Percentiles rank a stretch among this genome's conserved stretches.
Conservation (phyloP, 768 basidiomycete genomes). For the Thelephora ganbajun region DNA sequence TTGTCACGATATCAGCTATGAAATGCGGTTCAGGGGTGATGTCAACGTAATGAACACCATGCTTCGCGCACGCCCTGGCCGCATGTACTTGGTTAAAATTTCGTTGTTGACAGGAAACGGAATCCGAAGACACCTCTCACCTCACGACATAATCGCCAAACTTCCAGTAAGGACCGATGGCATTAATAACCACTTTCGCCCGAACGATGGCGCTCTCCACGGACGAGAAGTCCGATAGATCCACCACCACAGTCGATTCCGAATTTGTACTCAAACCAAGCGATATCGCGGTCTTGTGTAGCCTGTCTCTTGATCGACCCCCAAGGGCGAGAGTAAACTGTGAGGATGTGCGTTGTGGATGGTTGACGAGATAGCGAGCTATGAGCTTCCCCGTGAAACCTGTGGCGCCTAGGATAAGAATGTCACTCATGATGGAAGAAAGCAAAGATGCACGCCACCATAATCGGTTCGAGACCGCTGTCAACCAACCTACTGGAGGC, state of each 20-base stretch:
- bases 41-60: slow-evolving; percentile 79
- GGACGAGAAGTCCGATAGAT: too few relatives aligned
- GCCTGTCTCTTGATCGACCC: slow-evolving; percentile 52
- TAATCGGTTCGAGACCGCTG: too few relatives aligned
- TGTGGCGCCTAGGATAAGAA: slow-evolving; percentile 63
- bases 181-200: slow-evolving; percentile 65
- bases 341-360: slow-evolving; percentile 47
- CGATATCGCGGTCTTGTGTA: slow-evolving; percentile 36
- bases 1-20: slow-evolving; percentile 44
- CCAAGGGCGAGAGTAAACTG: slow-evolving; percentile 41
- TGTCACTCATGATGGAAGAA: slow-evolving; percentile 26
- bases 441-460: not conserved
- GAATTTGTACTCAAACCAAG: slow-evolving; percentile 22
- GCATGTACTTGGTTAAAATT: not conserved
- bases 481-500: too few relatives aligned
- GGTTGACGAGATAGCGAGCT: slow-evolving; percentile 47
- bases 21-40: slow-evolving; percentile 62
- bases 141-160: slow-evolving; percentile 62
- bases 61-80: slow-evolving; percentile 49
- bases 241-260: too few relatives aligned
- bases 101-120: too few relatives aligned
- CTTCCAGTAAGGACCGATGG: slow-evolving; percentile 60
- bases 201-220: slow-evolving; percentile 43
- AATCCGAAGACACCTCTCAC: slow-evolving; percentile 21
- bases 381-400: slow-evolving; percentile 65